Evolutionary conservation across 202 grass and related monocot species (phyloP), one percentile per base, ranked within the genome.

Genomic region (Musa balbisiana): DNA sequence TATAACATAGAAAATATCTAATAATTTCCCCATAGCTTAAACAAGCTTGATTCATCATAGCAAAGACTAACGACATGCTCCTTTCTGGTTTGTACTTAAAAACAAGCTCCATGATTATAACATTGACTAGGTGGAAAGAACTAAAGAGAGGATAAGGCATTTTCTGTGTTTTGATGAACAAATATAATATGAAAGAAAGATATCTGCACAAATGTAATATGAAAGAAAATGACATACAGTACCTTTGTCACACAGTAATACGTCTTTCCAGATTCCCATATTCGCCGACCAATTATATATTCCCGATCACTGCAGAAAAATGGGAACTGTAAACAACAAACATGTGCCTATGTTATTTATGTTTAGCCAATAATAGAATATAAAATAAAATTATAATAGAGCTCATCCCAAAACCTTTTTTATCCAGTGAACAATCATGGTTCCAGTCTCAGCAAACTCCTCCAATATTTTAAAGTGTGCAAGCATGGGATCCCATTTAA

Each of bases 291-390:
- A 80, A 99, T 92, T 75, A 99, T 99, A 76, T 99, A 99, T 87
- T 99, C 95, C 51, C 95, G 83, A 62, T 99, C 95, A 88, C 95
- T 95, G 87, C 91, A 99, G 80, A 99, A 95, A 80, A 99, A 99
- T 59, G 95, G 95, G 69, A 99, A 99, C 95, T 99, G 80, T 26
- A 90, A 87, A 79, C 56, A 75, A 83, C 33, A 77, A 51, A 21
- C 75, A 80, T 13, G 80, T 3, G 6, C 24, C 74, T 69, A 60
- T 23, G 62, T 73, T 80, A 82, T 76, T 80, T 62, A 72, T 53
- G 56, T 33, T 23, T 43, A 65, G 9, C 10, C 62, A 80, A 26
- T 64, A 64, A 5, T 64, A 74, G 16, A 53, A 58, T 9, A 49
- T 13, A 12, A 27, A 75, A 10, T 55, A 19, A 56, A 8, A 15